A percentile compares a stretch with the other conserved stretches of the same genome.
phyloP scores from a whole-genome alignment of 345 rosid genomes.

The Abelmoschus esculentus region DNA sequence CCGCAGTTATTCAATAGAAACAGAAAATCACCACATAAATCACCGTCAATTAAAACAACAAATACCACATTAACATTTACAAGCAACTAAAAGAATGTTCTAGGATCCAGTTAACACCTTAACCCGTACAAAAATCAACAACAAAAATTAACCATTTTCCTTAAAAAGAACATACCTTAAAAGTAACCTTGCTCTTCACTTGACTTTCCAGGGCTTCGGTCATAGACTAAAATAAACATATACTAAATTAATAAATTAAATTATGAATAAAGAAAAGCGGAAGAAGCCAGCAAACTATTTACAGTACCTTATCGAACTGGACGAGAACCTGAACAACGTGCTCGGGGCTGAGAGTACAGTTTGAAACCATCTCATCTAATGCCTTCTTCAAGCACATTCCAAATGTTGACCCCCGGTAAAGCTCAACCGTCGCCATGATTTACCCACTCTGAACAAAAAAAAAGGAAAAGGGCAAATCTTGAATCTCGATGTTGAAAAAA shows the following conservation, averaged over 20 bases:
- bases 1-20: neutral
- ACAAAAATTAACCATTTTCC: neutral
- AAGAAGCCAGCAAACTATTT: neutral
- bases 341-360: constrained; percentile 83
- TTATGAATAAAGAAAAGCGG: neutral
- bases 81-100: neutral
- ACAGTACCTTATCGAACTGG: constrained; percentile 83
- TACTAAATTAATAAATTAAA: neutral
- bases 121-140: neutral
- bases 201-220: constrained; percentile 86
- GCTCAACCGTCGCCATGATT: constrained; percentile 91
- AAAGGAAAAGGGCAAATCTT: neutral
- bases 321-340: constrained; percentile 25
- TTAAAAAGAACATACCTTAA: constrained; percentile 41
- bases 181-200: constrained; percentile 82
- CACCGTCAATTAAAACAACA: neutral
- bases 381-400: constrained; percentile 98
- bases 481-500: neutral
- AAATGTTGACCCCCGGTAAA: constrained; percentile 88
- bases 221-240: constrained; percentile 55
- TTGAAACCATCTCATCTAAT: constrained; percentile 90
- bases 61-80: neutral
- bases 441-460: constrained; percentile 22
- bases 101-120: neutral
- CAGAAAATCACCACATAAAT: neutral